phyloP scores from a whole-genome alignment of 2,329 filamentous ascomycete genomes.

The Neopestalotiopsis sp. region DNA sequence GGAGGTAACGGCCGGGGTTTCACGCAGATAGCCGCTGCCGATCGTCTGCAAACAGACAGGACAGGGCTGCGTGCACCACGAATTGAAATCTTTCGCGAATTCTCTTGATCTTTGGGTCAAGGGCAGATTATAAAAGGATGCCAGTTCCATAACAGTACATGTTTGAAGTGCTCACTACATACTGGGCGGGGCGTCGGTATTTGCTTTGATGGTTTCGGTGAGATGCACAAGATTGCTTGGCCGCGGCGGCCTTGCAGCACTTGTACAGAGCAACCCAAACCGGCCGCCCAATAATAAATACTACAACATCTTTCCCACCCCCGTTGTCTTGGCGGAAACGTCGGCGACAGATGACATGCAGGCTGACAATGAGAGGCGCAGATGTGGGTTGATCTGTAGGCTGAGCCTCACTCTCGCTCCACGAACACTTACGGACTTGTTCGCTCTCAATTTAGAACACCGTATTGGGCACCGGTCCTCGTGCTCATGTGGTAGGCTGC shows the following conservation, averaged over 20 bases:
- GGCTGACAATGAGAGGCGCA: neutral
- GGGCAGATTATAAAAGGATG: no score
- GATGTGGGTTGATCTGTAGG: neutral
- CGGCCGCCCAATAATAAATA: no score
- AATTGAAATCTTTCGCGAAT: neutral
- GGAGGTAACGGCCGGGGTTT: neutral
- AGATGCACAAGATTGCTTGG: neutral
- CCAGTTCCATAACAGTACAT: no score
- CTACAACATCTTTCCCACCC: no score
- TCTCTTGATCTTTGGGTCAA: no score
- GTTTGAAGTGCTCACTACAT: no score
- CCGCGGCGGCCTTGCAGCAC: neutral
- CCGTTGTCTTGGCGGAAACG: neutral
- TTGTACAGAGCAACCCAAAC: neutral
- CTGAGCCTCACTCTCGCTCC: neutral
- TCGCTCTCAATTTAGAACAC: neutral
- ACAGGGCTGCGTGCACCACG: neutral
- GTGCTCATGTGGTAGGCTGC: neutral
- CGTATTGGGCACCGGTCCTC: neutral
- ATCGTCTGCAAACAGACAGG: neutral
- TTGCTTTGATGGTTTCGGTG: neutral
- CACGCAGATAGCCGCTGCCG: slow-evolving; percentile 12
- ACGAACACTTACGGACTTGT: neutral
- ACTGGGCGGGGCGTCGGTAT: neutral
- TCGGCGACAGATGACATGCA: neutral